A percentile compares a stretch with the other conserved stretches of the same genome.
These are phyloP conservation scores for Amoebophrya sp. DNA, from an alignment of 169 alveolate genomes.

Conservation along the genomic window DNA sequence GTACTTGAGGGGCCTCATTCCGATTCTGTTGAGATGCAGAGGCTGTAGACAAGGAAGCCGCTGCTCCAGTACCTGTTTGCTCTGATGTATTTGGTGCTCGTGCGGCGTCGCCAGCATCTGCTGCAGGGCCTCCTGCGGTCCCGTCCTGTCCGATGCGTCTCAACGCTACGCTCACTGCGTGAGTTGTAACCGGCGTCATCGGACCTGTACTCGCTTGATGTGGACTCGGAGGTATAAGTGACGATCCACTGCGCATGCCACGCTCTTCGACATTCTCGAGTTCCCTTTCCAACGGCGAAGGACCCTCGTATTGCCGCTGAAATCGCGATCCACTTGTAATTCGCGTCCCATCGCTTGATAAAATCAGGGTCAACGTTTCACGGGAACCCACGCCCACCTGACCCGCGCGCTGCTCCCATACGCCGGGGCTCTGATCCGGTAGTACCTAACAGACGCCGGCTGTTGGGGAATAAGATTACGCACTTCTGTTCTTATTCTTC, in stretches of 20 bases:
- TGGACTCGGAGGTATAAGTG: neutral
- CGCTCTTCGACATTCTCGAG: neutral
- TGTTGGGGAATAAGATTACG: neutral
- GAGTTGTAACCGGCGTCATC: neutral
- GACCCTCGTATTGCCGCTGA: neutral
- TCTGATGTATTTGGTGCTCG: neutral
- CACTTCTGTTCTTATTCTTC: neutral
- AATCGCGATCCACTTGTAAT: neutral
- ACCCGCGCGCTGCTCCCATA: neutral
- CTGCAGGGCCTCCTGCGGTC: neutral
- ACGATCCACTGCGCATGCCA: neutral
- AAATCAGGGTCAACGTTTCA: neutral
- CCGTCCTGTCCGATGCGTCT: neutral
- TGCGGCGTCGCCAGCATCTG: neutral
- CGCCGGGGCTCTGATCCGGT: neutral
- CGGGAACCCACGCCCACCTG: neutral
- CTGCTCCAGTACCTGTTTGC: neutral
- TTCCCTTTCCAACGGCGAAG: neutral
- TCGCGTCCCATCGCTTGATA: neutral
- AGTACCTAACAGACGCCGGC: neutral
- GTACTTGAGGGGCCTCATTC: neutral
- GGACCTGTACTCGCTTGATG: neutral
- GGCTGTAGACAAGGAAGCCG: neutral
- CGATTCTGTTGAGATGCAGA: neutral
- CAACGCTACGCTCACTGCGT: neutral